Percentiles rank a stretch among this genome's conserved stretches.
These are phyloP conservation scores for Fraxinus americana DNA, from an alignment of 257 asterid genomes.

Conservation along the genomic window DNA sequence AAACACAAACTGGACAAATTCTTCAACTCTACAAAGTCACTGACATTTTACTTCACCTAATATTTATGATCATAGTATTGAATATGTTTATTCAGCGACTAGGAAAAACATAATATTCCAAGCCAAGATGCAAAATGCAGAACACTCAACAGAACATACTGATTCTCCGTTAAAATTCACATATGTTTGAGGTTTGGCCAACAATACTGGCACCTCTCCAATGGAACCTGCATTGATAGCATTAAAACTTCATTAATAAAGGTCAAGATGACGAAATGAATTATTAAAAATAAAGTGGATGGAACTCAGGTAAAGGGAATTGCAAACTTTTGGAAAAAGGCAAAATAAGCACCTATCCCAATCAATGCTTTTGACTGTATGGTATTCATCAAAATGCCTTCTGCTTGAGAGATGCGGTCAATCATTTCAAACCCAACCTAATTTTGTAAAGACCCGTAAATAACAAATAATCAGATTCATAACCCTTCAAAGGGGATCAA, in stretches of 20 bases:
- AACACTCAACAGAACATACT: conserved; percentile 45
- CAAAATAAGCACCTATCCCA: conserved; percentile 73
- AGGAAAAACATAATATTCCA: background rate
- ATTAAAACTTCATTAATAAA: conserved; percentile 13
- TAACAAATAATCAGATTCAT: conserved; percentile 12
- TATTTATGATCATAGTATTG: conserved; percentile 4
- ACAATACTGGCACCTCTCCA: conserved; percentile 78
- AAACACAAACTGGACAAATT: conserved; percentile 2
- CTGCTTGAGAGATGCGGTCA: conserved; percentile 71
- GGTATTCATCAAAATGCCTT: conserved; percentile 84
- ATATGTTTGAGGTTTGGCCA: conserved; percentile 94
- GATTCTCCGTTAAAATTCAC: conserved; percentile 97
- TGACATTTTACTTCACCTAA: background rate
- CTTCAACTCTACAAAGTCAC: conserved; percentile 13
- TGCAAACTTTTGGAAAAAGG: background rate
- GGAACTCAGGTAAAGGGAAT: background rate
- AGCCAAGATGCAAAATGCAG: background rate
- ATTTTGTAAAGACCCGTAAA: conserved; percentile 9
- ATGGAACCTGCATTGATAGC: conserved; percentile 69
- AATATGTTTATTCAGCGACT: conserved; percentile 5
- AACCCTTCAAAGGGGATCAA: conserved; percentile 1
- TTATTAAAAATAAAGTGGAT: background rate
- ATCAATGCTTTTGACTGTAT: conserved; percentile 87
- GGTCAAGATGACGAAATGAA: background rate
- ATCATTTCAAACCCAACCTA: conserved; percentile 97